Conservation (phyloP, 2,329 filamentous ascomycete species). For the Xylaria sp. region DNA sequence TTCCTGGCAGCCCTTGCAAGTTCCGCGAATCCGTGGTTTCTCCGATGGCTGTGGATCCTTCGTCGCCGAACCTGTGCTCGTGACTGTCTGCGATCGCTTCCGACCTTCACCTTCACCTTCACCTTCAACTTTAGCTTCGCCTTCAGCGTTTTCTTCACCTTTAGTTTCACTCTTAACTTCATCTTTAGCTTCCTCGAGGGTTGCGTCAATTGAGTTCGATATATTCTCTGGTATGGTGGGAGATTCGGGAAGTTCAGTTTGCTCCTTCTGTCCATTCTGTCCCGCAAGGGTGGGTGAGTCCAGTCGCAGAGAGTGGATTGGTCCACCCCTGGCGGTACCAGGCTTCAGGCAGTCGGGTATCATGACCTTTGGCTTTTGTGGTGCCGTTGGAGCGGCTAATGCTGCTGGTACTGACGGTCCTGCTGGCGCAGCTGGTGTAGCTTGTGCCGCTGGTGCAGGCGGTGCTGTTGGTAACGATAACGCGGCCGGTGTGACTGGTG, state of each 20-base stretch:
- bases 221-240: conserved; percentile 21
- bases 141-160: background rate
- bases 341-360: conserved; percentile 14
- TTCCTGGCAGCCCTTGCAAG: conserved; percentile 76
- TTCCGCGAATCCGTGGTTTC: conserved; percentile 53
- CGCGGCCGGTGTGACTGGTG: no score
- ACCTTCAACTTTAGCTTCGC: background rate
- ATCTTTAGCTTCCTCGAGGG: conserved; percentile 13
- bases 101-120: conserved; percentile 21
- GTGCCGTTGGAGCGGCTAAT: conserved; percentile 8
- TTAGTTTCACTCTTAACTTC: background rate
- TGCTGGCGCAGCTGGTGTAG: background rate
- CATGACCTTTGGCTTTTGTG: background rate
- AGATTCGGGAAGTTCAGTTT: conserved; percentile 17
- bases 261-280: background rate
- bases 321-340: conserved; percentile 9
- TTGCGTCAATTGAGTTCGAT: conserved; percentile 10
- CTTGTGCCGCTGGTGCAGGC: no score
- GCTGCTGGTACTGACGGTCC: conserved; percentile 4
- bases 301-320: conserved; percentile 25
- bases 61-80: conserved; percentile 28
- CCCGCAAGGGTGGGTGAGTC: conserved; percentile 30
- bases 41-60: conserved; percentile 38
- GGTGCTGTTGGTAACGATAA: no score
- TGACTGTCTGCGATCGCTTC: conserved; percentile 15